phyloP scores from a whole-genome alignment of 2,329 filamentous ascomycete genomes.

The Paraconiothyrium brasiliense region DNA sequence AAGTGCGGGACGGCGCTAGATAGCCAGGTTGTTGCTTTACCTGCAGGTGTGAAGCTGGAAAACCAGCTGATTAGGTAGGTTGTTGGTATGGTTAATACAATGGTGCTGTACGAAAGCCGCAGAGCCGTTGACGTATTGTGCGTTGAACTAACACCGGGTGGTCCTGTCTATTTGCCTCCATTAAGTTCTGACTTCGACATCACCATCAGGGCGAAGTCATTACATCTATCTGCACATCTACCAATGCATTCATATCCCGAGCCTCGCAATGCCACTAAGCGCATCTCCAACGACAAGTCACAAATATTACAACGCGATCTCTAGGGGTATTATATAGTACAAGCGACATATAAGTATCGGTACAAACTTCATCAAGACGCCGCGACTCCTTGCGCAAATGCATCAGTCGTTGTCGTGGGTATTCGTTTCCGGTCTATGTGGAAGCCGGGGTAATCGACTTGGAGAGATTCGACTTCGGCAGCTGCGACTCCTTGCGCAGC shows the following conservation, averaged over 20 bases:
- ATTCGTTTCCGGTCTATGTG: background rate
- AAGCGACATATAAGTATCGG: background rate
- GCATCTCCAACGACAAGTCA: background rate
- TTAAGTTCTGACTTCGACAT: background rate
- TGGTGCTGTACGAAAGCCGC: background rate
- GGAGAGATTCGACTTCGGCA: conserved; percentile 27
- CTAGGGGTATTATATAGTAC: conserved; percentile 10
- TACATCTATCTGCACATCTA: background rate
- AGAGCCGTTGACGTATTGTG: background rate
- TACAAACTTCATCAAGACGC: background rate
- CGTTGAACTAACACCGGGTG: background rate
- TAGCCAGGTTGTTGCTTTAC: conserved; percentile 59
- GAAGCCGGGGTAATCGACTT: conserved; percentile 11
- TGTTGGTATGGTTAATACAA: background rate
- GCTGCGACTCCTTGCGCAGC: conserved; percentile 55
- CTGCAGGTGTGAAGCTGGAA: conserved; percentile 49
- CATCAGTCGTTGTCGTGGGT: background rate
- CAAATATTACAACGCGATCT: background rate
- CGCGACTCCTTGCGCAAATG: background rate
- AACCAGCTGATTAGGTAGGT: background rate
- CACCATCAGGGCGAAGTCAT: background rate
- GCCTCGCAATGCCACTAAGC: background rate
- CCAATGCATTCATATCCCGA: background rate
- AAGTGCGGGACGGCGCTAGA: conserved; percentile 52
- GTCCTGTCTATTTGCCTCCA: background rate